phyloP scores from a whole-genome alignment of 495 filamentous ascomycete species.

The Podospora sp. region DNA sequence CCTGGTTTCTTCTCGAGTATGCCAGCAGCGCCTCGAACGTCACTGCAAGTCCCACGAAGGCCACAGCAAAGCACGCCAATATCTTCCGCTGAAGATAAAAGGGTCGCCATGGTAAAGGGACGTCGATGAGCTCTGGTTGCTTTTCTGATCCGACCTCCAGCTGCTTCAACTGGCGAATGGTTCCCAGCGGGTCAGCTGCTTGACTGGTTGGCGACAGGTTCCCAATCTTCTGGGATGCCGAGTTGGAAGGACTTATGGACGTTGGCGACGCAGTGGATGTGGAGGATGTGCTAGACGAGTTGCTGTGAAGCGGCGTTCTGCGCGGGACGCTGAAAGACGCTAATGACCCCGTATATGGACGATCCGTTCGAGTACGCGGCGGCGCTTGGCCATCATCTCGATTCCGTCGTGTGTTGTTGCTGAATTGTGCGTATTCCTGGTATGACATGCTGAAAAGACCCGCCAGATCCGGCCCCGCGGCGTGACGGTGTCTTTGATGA shows the following conservation, averaged over 20 bases:
- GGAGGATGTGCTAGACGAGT: slow-evolving; percentile 20
- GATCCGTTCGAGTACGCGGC: slow-evolving; percentile 19
- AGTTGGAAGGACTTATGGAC: slow-evolving; percentile 30
- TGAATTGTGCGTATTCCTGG: slow-evolving; percentile 28
- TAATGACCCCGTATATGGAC: slow-evolving; percentile 24
- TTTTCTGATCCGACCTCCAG: slow-evolving; percentile 22
- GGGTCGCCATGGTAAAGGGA: slow-evolving; percentile 28
- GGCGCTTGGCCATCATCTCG: background rate
- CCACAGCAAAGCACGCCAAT: slow-evolving; percentile 22
- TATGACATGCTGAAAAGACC: slow-evolving; percentile 25
- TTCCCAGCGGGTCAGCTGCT: background rate
- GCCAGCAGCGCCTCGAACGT: slow-evolving; percentile 21
- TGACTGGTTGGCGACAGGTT: slow-evolving; percentile 17
- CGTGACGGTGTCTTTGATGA: background rate
- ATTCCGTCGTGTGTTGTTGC: slow-evolving; percentile 19
- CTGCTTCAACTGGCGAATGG: background rate
- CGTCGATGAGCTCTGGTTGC: slow-evolving; percentile 25
- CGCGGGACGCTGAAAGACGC: slow-evolving; percentile 31
- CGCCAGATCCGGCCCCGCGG: background rate
- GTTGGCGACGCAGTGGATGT: slow-evolving; percentile 15
- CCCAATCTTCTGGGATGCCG: slow-evolving; percentile 24
- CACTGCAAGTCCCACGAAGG: slow-evolving; percentile 22
- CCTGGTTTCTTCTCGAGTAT: slow-evolving; percentile 19
- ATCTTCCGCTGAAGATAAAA: slow-evolving; percentile 33
- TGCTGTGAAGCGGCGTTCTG: slow-evolving; percentile 21